Evolutionary conservation across 2,329 filamentous ascomycete species (phyloP).

Genomic region (Calonectria pseudoreteaudii): DNA sequence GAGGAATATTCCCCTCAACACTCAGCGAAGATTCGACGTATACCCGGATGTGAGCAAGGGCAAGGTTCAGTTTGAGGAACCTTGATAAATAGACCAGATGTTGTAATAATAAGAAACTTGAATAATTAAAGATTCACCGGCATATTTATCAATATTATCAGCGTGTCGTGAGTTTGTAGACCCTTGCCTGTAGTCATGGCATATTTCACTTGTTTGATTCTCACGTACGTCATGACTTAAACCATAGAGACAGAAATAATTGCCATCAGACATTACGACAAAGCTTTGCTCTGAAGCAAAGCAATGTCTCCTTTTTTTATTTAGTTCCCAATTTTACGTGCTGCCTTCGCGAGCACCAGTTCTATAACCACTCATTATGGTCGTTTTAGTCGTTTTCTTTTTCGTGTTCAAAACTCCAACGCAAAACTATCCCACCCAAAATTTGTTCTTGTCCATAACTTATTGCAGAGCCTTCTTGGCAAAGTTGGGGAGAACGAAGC

Average conservation of each 20-base stretch:
- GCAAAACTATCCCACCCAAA: conserved; percentile 28
- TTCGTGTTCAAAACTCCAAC: conserved; percentile 35
- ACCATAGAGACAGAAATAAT: neutral
- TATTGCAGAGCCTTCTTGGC: conserved; percentile 81
- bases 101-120: neutral
- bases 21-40: conserved; percentile 92
- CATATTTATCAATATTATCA: neutral
- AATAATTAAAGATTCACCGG: neutral
- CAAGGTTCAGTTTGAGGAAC: conserved; percentile 53
- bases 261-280: conserved; percentile 33
- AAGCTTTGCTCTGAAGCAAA: conserved; percentile 31
- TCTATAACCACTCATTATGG: conserved; percentile 38
- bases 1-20: conserved; percentile 84
- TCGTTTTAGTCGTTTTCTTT: conserved; percentile 31
- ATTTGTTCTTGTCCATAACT: conserved; percentile 17
- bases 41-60: conserved; percentile 89
- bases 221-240: neutral
- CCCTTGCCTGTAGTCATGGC: neutral
- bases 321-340: conserved; percentile 12
- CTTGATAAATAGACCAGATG: conserved; percentile 20
- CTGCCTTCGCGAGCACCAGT: conserved; percentile 5
- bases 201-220: neutral
- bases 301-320: conserved; percentile 30
- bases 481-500: conserved; percentile 94
- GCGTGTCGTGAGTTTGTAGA: neutral